Base-by-base conservation (phyloP, 2,329 filamentous ascomycete species). In the Eurotiales sp. region DNA sequence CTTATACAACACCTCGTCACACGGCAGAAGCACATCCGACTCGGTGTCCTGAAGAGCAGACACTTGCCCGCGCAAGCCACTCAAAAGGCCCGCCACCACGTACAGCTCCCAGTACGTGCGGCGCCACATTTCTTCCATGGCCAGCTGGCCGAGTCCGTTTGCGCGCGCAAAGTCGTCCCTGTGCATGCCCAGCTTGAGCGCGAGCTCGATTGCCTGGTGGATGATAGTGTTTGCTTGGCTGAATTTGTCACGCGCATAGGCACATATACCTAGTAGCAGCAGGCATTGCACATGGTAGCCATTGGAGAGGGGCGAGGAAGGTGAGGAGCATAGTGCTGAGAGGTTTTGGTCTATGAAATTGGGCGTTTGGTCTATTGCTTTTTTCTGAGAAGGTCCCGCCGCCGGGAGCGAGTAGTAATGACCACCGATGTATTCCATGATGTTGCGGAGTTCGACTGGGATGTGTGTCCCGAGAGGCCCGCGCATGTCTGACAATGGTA, bases 101-200 rank as follows among this genome's bases (percentile, higher is more conserved):
- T 84, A 90, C 37, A 86, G 61, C 58, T 80, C 88, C 90, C 90
- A 95, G 87, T 88, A 95, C 1, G 89, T 95, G 53, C 90, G 77
- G 12, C 88, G 80, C 84, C 87, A 90, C 66, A 86, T 88, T 68
- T 95, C 90, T 64, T 91, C 87, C 5, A 91, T 60, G 1, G 88
- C 72, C n/a, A n/a, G n/a, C n/a, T n/a, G n/a, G n/a, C n/a, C n/a
- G n/a, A n/a, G n/a, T n/a, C n/a, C n/a, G n/a, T n/a, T n/a, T n/a
- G n/a, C n/a, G 3, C 32, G 10, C 0, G 58, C 60, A 64, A 85
- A 95, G 0, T 78, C 75, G 39, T 80, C 74, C 3, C 79, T 79
- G 62, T 93, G 83, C 69, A 95, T 80, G 0, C 85, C 84, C 23
- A 93, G 77, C 49, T 87, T 81, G 4, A 92, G 67, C 0, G 88